Base-by-base conservation (phyloP, 2,329 filamentous ascomycete species). In the Penicillium sumatraense region DNA sequence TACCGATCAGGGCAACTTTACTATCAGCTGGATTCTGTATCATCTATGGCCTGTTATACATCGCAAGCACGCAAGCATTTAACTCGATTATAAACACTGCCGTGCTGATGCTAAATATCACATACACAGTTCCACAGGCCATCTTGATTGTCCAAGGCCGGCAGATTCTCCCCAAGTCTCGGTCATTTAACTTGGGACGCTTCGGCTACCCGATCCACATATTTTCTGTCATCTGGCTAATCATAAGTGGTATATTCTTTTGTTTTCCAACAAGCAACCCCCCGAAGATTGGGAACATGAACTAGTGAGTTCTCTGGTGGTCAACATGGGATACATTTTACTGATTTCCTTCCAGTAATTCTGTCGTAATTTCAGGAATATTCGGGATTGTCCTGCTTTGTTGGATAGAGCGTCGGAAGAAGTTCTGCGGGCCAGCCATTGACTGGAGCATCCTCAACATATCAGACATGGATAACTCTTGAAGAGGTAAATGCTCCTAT, bases 51-150 rank as follows among this genome's bases (percentile, higher is more conserved):
- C 51, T 74, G 1, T 49, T 74, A 5, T 73, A 74, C 33, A 56
- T 74, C 18, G 68, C 66, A 0, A 64, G 56, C 23, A 70, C 64
- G 0, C 56, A 59, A 2, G 71, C 71, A 1, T 74, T 72, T 56
- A 73, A 72, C 50, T 72, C 70, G 0, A 72, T 74, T 38, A 63
- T 73, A 40, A 70, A 55, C 7, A 61, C 66, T 1, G 65, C 70
- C 5, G 66, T 69, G 2, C 52, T 72, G 0, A 58, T 58, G 38
- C 36, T 72, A n/a, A 72, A 70, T 29, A 64, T 72, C 26, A 67
- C 67, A 1, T 71, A 71, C 21, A 57, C 53, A 1, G 53, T 72
- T 2, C 70, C 69, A 0, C 67, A 70, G 50, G 69, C 46, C 1
- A 67, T 72, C 2, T 31, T 64, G 1, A 26, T 36, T 7, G 20